A percentile compares a stretch with the other conserved stretches of the same genome.
These are phyloP conservation scores for Xylaria cubensis DNA, from an alignment of 495 filamentous ascomycete genomes.

Conservation along the genomic window DNA sequence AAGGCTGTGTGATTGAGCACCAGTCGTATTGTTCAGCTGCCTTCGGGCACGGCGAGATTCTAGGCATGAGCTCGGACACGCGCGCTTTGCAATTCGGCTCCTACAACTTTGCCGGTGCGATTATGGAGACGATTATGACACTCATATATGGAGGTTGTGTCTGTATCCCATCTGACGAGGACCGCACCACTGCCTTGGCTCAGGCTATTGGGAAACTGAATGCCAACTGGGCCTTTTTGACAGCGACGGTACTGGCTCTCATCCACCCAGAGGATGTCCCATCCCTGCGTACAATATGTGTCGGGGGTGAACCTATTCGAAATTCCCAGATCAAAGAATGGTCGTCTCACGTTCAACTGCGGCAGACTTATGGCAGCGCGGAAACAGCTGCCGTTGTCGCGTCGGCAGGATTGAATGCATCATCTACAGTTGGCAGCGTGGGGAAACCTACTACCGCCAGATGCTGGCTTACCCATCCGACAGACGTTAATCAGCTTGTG, in stretches of 20 bases:
- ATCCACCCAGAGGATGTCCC: conserved; percentile 20
- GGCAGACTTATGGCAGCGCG: conserved; percentile 15
- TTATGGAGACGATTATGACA: conserved; percentile 60
- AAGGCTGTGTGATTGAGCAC: conserved; percentile 58
- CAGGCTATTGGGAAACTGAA: not conserved
- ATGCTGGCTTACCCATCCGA: conserved; percentile 59
- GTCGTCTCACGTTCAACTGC: conserved; percentile 3
- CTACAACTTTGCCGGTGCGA: conserved; percentile 62
- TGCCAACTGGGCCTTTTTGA: conserved; percentile 20
- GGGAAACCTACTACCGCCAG: conserved; percentile 51
- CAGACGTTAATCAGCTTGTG: conserved; percentile 52
- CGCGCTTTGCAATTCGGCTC: conserved; percentile 63
- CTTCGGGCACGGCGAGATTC: conserved; percentile 38
- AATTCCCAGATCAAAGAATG: conserved; percentile 15
- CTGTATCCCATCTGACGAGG: conserved; percentile 35
- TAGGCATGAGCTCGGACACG: conserved; percentile 47
- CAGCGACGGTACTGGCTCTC: not conserved
- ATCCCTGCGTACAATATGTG: conserved; percentile 4
- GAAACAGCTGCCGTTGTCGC: conserved; percentile 19
- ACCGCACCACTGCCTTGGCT: conserved; percentile 9
- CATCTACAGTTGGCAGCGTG: conserved; percentile 44
- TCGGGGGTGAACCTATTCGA: conserved; percentile 20
- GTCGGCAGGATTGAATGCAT: not conserved
- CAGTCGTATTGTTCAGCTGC: conserved; percentile 46
- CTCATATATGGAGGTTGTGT: conserved; percentile 47